Base-by-base conservation (phyloP, 2,329 filamentous ascomycete species). In the Elsinoe perseae region DNA sequence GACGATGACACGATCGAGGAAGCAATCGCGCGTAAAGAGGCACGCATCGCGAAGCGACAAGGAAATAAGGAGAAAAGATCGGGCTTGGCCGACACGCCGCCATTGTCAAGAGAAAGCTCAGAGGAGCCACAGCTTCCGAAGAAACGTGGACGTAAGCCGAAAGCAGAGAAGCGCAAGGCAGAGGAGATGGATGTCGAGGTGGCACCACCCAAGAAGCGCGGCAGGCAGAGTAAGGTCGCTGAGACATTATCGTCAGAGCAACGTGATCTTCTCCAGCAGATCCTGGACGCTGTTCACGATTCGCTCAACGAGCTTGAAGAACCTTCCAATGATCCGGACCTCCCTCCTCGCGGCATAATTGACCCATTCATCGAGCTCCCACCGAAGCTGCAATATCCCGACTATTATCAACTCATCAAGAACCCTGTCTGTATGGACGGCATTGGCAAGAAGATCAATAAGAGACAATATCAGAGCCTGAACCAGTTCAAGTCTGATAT, bases 401-500 rank as follows among this genome's bases (percentile, higher is more conserved):
- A 97, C 69, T 98, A 98, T 75, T 98, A 96, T 70, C 75, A 92
- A 68, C 83, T 96, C 70, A 98, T 98, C 69, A 82, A 86, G 67
- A 86, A 85, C 56, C 93, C 93, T 0, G 96, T 98, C 67, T 92
- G 88, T 67, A 95, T 97, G 87, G 93, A 95, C 64, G 85, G 90
- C 69, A 95, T 98, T 66, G 84, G 89, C 69, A 88, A 86, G 69
- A 92, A 89, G 77, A 95, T 98, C 75, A 96, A 95, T 76, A 92
- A 89, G 72, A 89, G 95, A 67, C 89, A 96, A 68, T 98, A 98
- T 71, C 83, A 82, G 63, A 86, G 81, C 65, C 73, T 96, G 59
- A 83, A 81, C 67, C 88, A 91, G 64, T 83, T 98, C 78, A 81
- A 83, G 56, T 83, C 81, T 62, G 95, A 98, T 67, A 84, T 98